Evolutionary conservation across 208 protist species (phyloP).

Genomic region (Eutreptiella sp.): DNA sequence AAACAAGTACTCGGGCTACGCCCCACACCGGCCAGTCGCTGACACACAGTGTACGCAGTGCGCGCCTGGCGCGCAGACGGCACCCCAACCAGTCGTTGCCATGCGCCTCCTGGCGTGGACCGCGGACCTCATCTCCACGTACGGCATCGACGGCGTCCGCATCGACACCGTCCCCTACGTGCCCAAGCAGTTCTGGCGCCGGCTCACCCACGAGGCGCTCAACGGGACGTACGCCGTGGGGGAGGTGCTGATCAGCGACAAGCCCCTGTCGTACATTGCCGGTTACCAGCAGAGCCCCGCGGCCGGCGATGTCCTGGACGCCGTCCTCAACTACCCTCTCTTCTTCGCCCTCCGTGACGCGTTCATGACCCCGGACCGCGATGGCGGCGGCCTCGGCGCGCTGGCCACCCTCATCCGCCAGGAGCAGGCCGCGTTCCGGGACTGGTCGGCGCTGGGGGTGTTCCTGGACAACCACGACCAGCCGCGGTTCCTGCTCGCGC

Average conservation of each 20-base stretch:
- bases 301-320: neutral
- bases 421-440: neutral
- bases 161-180: slow-evolving; percentile 42
- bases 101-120: slow-evolving; percentile 25
- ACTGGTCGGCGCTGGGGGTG: slow-evolving; percentile 2
- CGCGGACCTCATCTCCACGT: slow-evolving; percentile 15
- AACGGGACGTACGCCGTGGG: slow-evolving; percentile 29
- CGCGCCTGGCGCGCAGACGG: too few relatives aligned
- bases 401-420: neutral
- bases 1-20: too few relatives aligned
- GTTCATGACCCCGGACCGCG: slow-evolving; percentile 19
- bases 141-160: slow-evolving; percentile 42
- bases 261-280: neutral
- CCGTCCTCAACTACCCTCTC: slow-evolving; percentile 34
- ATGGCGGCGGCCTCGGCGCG: neutral
- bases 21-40: too few relatives aligned
- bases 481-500: slow-evolving; percentile 27
- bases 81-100: slow-evolving; percentile 32
- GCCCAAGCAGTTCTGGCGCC: slow-evolving; percentile 26
- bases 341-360: slow-evolving; percentile 36
- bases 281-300: slow-evolving; percentile 27
- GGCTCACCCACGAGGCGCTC: slow-evolving; percentile 1
- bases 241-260: slow-evolving; percentile 35
- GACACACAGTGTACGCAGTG: too few relatives aligned
- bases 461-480: slow-evolving; percentile 52